phyloP scores from a whole-genome alignment of 805 yeast genomes.

The Lachancea meyersii region DNA sequence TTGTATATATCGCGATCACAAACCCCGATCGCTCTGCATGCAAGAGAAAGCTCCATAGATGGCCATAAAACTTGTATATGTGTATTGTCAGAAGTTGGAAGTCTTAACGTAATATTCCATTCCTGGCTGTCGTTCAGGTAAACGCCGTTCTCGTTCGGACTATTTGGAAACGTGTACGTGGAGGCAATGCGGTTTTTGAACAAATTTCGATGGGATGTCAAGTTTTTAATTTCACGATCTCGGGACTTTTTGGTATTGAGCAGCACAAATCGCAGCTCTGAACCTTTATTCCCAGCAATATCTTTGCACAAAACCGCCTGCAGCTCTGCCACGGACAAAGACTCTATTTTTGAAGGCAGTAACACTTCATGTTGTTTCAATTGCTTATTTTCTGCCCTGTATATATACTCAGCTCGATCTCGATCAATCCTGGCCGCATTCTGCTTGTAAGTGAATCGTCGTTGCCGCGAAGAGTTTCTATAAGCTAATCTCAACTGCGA shows the following conservation, averaged over 20 bases:
- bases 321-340: background rate
- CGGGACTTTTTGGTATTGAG: background rate
- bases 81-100: background rate
- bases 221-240: background rate
- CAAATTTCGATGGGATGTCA: background rate
- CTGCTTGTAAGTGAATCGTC: slow-evolving; percentile 4
- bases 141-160: background rate
- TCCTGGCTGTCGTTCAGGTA: background rate
- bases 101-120: background rate
- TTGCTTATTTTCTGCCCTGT: background rate
- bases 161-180: background rate
- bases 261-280: background rate
- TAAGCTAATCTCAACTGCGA: slow-evolving; percentile 2
- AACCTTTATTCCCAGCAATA: background rate
- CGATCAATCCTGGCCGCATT: slow-evolving; percentile 2
- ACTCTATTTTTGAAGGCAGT: background rate
- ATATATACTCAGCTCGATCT: background rate
- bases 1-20: slow-evolving; percentile 8
- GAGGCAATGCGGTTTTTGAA: background rate
- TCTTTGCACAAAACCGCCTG: slow-evolving; percentile 1
- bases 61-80: slow-evolving; percentile 9
- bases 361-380: background rate
- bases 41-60: slow-evolving; percentile 3
- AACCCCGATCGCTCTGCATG: slow-evolving; percentile 25
- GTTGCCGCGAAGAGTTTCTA: slow-evolving; percentile 4